Evolutionary conservation across 2,329 filamentous ascomycete species (phyloP), one percentile per base, ranked within the genome.

Genomic region (Verticillium longisporum): DNA sequence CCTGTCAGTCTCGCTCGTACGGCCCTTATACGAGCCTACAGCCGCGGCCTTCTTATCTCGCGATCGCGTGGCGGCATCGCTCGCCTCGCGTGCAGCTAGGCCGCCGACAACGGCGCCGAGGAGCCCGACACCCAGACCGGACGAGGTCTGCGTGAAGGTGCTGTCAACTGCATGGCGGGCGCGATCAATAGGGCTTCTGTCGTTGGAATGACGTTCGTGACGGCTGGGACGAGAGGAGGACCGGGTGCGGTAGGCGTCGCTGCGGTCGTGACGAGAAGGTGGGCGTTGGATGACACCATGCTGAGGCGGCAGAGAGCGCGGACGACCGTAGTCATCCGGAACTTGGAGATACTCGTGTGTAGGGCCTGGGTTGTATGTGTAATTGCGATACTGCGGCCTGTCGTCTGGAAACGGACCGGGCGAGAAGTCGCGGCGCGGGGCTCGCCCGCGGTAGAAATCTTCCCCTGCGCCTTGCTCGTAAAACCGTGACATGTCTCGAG

Each of bases 51-150:
- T 33, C 11, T 38, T 38, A 14, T 53, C 31, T 11, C 37, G 57
- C 31, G 57, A 53, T 11, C 57, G 57, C 9, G 38, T 53, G n/a
- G 74, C 73, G 6, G 75, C 76, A 36, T 80, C 78, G 55, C 74
- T 75, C 1, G 76, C 80, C 66, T 82, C 78, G 33, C 78, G 74
- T 15, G 78, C 82, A n/a, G 80, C 80, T 10, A 83, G 69, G 3
- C 82, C 83, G 38, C 83, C 83, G 1, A 84, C 77, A 1, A 84
- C 74, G 26, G 83, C 82, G 15, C 83, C 83, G 2, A 85, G 69
- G 9, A 85, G 74, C 31, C 81, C 78, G 7, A 78, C 77, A 45
- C 81, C 80, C 2, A 85, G 70, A 4, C 82, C 82, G 0, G 79
- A 73, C 1, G 73, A 73, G 4, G 80, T 80, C 58, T 77, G 74